These are phyloP conservation scores for Coffea humblotiana DNA, from an alignment of 305 asterid genomes.

Conservation along the genomic window DNA sequence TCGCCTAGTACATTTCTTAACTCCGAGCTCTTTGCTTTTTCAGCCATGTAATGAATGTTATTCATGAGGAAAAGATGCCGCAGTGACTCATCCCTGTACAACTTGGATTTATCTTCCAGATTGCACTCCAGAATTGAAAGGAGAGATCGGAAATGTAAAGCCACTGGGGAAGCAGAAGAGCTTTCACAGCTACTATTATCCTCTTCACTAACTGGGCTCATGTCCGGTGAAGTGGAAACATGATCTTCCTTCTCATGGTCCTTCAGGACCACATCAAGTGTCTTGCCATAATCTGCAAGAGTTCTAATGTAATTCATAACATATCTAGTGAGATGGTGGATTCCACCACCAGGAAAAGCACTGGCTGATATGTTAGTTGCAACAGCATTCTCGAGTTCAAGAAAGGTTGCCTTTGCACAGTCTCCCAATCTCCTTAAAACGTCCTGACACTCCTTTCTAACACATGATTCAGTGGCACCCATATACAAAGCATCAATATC, in stretches of 20 bases:
- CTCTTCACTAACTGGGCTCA: constrained; percentile 53
- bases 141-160: constrained; percentile 56
- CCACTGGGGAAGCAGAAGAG: constrained; percentile 46
- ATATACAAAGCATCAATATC: constrained; percentile 53
- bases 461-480: constrained; percentile 50
- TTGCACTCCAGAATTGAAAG: constrained; percentile 61
- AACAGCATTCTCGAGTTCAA: constrained; percentile 77
- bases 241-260: constrained; percentile 42
- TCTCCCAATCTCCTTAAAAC: constrained; percentile 61
- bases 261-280: constrained; percentile 68
- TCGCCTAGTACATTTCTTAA: constrained; percentile 68
- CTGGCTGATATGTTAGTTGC: constrained; percentile 56
- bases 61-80: constrained; percentile 85
- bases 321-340: constrained; percentile 77
- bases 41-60: constrained; percentile 89
- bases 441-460: constrained; percentile 61
- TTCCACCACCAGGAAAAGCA: constrained; percentile 78
- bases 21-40: constrained; percentile 66
- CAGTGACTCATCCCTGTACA: constrained; percentile 82
- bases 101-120: constrained; percentile 65
- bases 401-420: constrained; percentile 72
- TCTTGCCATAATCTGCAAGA: constrained; percentile 64
- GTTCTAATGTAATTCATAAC: constrained; percentile 84
- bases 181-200: constrained; percentile 27
- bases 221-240: constrained; percentile 44